Evolutionary conservation across 1,284 basidiomycete species (phyloP).

Genomic region (Caloboletus firmus): DNA sequence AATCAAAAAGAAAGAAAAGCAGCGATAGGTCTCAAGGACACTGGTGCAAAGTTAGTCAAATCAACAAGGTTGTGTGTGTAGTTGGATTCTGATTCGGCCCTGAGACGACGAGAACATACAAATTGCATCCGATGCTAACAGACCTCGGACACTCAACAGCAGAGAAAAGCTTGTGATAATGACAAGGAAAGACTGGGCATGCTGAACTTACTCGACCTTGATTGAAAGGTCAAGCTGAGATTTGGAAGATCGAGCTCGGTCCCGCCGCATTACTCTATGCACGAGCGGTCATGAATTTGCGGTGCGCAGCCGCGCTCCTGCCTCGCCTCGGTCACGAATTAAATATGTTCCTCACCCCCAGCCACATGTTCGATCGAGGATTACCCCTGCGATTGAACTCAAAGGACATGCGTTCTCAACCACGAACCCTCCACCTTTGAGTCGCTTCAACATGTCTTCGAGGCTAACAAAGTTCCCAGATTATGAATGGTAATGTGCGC

Average conservation of each 20-base stretch:
- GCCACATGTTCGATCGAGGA: too few species aligned
- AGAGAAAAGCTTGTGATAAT: not conserved
- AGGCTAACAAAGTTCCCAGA: not conserved
- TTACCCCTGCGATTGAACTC: not conserved
- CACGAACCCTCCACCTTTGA: not conserved
- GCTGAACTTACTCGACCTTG: not conserved
- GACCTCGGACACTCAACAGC: conserved; percentile 32
- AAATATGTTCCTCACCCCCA: too few species aligned
- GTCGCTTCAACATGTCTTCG: not conserved
- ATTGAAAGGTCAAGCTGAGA: not conserved
- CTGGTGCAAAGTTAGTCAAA: conserved; percentile 5
- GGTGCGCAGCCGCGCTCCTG: too few species aligned
- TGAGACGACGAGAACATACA: conserved; percentile 5
- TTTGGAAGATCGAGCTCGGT: not conserved
- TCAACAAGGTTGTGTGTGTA: conserved; percentile 21
- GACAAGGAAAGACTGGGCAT: not conserved
- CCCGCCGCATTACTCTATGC: not conserved
- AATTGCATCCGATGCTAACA: conserved; percentile 20
- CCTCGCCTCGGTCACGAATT: too few species aligned
- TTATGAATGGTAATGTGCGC: not conserved
- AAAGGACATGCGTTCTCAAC: not conserved
- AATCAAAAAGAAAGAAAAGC: conserved; percentile 12
- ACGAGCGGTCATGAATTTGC: not conserved
- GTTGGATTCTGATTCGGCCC: conserved; percentile 19
- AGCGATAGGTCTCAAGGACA: conserved; percentile 10